A percentile compares a stretch with the other conserved stretches of the same genome.
Evolutionary conservation across 306 rosid species (phyloP).

Genomic region (Prunus dulcis): DNA sequence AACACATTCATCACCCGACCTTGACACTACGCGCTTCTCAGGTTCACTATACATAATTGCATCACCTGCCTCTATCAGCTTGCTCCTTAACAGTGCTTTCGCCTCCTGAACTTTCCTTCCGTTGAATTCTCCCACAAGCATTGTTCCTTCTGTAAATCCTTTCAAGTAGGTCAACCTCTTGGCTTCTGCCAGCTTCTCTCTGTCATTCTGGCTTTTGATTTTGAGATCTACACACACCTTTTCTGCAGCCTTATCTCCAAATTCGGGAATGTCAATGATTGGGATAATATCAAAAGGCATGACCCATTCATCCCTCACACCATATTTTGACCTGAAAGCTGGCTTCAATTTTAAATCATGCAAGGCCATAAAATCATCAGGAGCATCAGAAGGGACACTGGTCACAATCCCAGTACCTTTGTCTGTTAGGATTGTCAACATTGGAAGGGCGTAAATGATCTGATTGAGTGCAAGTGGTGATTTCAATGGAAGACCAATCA

Average conservation of each 20-base stretch:
- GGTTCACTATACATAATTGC: conserved; percentile 87
- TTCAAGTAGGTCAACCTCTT: conserved; percentile 86
- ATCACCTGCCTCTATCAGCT: conserved; percentile 70
- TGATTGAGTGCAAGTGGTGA: conserved; percentile 81
- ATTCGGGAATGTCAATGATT: conserved; percentile 70
- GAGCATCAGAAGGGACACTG: conserved; percentile 95
- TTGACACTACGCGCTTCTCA: conserved; percentile 74
- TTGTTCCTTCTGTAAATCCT: conserved; percentile 88
- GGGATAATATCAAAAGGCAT: conserved; percentile 82
- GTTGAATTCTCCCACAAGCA: conserved; percentile 72
- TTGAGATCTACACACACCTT: conserved; percentile 74
- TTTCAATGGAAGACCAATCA: conserved; percentile 85
- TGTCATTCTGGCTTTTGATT: conserved; percentile 89
- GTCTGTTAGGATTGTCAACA: conserved; percentile 86
- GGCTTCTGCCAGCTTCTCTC: conserved; percentile 92
- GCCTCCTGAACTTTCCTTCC: conserved; percentile 63
- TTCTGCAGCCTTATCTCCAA: conserved; percentile 79
- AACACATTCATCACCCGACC: conserved; percentile 96
- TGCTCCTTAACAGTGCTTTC: conserved; percentile 57
- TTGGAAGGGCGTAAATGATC: conserved; percentile 84
- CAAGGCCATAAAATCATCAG: conserved; percentile 94
- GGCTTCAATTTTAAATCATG: conserved; percentile 77
- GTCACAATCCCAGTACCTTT: conserved; percentile 97
- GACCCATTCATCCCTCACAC: conserved; percentile 87
- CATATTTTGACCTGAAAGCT: conserved; percentile 68